A percentile compares a stretch with the other conserved stretches of the same genome.
Conservation (phyloP, 257 asterid genomes). For the Asclepias syriaca region DNA sequence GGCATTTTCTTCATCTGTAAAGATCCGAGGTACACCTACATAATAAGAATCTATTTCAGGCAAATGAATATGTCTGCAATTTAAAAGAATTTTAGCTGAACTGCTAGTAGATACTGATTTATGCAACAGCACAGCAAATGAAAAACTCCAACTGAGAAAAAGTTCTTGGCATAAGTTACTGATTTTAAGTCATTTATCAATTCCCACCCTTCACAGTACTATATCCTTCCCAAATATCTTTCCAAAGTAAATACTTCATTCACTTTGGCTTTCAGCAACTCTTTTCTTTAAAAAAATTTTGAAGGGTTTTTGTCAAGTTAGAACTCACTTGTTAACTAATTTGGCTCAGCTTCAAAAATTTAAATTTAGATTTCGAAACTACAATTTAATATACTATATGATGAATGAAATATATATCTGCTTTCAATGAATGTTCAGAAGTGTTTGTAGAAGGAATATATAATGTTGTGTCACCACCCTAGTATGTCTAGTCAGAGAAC, state of each 20-base stretch:
- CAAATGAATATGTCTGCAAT: not conserved
- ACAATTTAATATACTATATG: not conserved
- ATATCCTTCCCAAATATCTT: not conserved
- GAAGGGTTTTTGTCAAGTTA: not conserved
- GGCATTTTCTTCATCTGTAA: constrained; percentile 63
- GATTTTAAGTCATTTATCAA: not conserved
- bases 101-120: not conserved
- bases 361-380: not conserved
- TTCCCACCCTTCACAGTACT: not conserved
- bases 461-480: not conserved
- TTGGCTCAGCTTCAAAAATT: not conserved
- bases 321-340: not conserved
- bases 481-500: not conserved
- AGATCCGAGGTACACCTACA: constrained; percentile 90
- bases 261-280: not conserved
- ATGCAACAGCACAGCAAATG: not conserved
- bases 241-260: not conserved
- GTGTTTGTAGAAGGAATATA: not conserved
- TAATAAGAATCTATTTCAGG: constrained; percentile 5
- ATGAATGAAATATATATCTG: not conserved
- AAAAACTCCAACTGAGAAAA: not conserved
- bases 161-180: not conserved
- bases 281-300: not conserved
- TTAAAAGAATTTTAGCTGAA: not conserved
- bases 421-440: not conserved